Evolutionary conservation across 768 basidiomycete species (phyloP), one percentile per base, ranked within the genome.

Genomic region (Clathrus columnatus): DNA sequence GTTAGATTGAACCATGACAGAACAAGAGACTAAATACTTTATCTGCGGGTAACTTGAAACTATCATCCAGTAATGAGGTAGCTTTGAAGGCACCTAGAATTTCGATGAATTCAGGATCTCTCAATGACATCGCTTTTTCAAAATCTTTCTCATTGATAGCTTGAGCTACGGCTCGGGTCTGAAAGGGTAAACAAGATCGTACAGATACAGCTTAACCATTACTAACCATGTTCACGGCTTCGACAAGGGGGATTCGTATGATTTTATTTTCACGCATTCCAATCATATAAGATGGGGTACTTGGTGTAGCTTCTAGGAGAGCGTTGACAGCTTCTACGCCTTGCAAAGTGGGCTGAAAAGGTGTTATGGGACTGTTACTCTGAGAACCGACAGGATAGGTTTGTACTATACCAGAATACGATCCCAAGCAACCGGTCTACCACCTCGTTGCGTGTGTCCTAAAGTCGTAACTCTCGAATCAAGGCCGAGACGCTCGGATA

Each of bases 391-490:
- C 41, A 16, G 16, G 36, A 44, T n/a, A 1, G 11, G n/a, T 6
- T 61, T 32, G 4, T 59, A 16, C 10, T 81, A 62, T 62, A 91
- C 94, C 74, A 97, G 63, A 59, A 96, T 90, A 43, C 96, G 84
- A 65, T 99, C 96, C 64, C 80, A 83, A 0, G 95, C 94, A 63
- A 91, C 94, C 0, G 96, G 96, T 59, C 83, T 76, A 1, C 96
- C 96, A 41, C 96, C 96, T 61, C 96, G 81, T 67, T 98, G 96
- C 0, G 89, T 94, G 73, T 99, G 96, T 23, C 96, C 96, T 26
- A 99, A 80, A 0, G 92, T 95, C 18, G 96, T 99, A 5, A 99
- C 96, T 48, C 96, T 79, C 1, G 95, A 94, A 69, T 98, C 96
- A 27, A 99, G 81, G 0, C 90, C 88, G 23, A 98, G 80, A 16